Conservation (phyloP, 2,329 filamentous ascomycete genomes). For the Aspergillus awamori region DNA sequence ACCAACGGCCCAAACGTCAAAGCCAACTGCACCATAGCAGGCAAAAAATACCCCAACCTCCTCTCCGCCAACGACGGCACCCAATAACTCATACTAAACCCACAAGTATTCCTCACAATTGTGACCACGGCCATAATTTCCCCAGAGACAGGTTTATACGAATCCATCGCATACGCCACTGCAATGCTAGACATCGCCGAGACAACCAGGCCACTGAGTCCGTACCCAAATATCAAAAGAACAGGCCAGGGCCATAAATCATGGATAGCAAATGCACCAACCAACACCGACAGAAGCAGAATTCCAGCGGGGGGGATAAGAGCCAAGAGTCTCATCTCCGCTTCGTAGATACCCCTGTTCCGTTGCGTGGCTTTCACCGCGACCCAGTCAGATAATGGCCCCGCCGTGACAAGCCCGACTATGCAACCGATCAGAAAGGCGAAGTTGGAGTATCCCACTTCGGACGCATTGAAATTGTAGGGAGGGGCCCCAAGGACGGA, state of each 20-base stretch:
- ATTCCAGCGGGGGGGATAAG: not conserved
- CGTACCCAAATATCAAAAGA: conserved; percentile 6
- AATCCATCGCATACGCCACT: conserved; percentile 11
- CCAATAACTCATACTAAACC: conserved; percentile 14
- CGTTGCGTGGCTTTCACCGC: not conserved
- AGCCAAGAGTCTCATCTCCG: conserved; percentile 10
- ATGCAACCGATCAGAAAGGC: conserved; percentile 4
- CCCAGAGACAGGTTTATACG: conserved; percentile 9
- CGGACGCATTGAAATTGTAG: conserved; percentile 1
- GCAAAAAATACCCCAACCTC: not conserved
- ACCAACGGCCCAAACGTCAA: conserved; percentile 7
- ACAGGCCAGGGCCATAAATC: conserved; percentile 6
- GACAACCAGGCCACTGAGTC: not conserved
- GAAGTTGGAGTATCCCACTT: conserved; percentile 13
- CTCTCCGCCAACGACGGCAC: not conserved
- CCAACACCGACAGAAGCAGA: not conserved
- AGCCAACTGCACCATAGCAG: conserved; percentile 7
- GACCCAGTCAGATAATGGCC: conserved; percentile 11
- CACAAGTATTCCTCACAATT: conserved; percentile 10
- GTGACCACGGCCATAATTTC: conserved; percentile 12
- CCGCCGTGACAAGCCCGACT: conserved; percentile 4
- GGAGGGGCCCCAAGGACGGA: conserved; percentile 1
- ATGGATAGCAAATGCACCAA: not conserved
- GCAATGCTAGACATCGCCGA: conserved; percentile 3
- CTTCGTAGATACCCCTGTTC: conserved; percentile 9